Conservation (phyloP, 1,284 basidiomycete genomes). For the Ustilago trichophora region DNA sequence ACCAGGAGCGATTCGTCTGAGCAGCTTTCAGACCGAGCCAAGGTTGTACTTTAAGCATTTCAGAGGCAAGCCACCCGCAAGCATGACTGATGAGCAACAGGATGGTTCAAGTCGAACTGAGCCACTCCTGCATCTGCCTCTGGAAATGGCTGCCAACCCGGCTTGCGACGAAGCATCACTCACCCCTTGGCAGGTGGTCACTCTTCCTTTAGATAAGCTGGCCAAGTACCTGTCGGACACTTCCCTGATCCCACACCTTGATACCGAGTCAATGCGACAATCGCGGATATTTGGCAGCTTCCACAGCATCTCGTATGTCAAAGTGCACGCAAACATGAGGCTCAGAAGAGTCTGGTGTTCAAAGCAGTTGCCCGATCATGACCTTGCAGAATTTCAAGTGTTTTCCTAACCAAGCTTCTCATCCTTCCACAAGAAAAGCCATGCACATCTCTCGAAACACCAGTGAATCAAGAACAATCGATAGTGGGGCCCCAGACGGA, state of each 20-base stretch:
- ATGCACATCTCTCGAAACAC: no score
- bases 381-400: slow-evolving; percentile 30
- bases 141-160: slow-evolving; percentile 5
- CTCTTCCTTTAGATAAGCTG: slow-evolving; percentile 13
- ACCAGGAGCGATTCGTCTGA: slow-evolving; percentile 75
- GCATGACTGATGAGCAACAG: no score
- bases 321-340: slow-evolving; percentile 23
- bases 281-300: slow-evolving; percentile 21
- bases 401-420: no score
- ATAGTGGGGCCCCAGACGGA: no score
- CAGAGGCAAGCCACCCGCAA: background rate
- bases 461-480: no score
- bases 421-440: no score
- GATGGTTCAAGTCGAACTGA: no score
- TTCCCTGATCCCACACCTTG: background rate
- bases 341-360: slow-evolving; percentile 34
- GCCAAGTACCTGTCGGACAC: slow-evolving; percentile 6
- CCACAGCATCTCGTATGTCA: slow-evolving; percentile 13
- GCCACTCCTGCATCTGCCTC: slow-evolving; percentile 10
- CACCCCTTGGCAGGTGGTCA: slow-evolving; percentile 30
- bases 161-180: slow-evolving; percentile 13
- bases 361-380: slow-evolving; percentile 18
- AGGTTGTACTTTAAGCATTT: slow-evolving; percentile 10
- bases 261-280: background rate
- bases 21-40: slow-evolving; percentile 79